Evolutionary conservation across 2,329 filamentous ascomycete genomes (phyloP), one percentile per base, ranked within the genome.

Genomic region (Sordariomycetes sp.): DNA sequence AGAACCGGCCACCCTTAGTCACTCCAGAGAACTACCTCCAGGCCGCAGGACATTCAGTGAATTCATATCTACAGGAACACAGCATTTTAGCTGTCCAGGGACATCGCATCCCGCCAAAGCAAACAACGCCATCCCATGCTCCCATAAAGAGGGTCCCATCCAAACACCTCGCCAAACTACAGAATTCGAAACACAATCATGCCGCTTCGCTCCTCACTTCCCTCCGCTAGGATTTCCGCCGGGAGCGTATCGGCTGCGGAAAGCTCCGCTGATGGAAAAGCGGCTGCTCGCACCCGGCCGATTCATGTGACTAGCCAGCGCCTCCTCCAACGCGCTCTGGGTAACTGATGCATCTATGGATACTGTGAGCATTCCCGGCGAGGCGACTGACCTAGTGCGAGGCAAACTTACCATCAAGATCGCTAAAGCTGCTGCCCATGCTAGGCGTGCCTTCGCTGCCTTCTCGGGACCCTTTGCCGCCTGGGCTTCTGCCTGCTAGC

Each of bases 401-500:
- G 14, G 32, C 17, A 28, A 38, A 45, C 54, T 39, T 63, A 75
- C 82, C 83, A 52, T 90, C 85, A 28, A 93, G 68, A 59, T 92
- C 86, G 56, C 83, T 90, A 48, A 86, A 92, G 46, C 83, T 88
- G 53, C 84, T 90, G 2, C 84, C 82, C 77, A 87, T 86, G 46
- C 82, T 86, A 2, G 80, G 82, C 11, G 79, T 81, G 11, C 80
- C 80, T 41, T 86, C 81, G 48, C 80, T 86, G 10, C 74, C 75
- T 41, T 82, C 77, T 10, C 68, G 66, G 2, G 70, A 72, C 0
- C 62, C 66, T 45, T 69, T 70, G 8, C 57, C 59, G 8, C 59
- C 56, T 2, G 75, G 70, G 45, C 70, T 75, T 29, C 71, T 60
- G 18, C 67, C 68, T 3, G 70, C 63, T 32, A 79, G 48, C 46